Evolutionary conservation across 441 rosid species (phyloP).

Genomic region (Biscutella laevigata): DNA sequence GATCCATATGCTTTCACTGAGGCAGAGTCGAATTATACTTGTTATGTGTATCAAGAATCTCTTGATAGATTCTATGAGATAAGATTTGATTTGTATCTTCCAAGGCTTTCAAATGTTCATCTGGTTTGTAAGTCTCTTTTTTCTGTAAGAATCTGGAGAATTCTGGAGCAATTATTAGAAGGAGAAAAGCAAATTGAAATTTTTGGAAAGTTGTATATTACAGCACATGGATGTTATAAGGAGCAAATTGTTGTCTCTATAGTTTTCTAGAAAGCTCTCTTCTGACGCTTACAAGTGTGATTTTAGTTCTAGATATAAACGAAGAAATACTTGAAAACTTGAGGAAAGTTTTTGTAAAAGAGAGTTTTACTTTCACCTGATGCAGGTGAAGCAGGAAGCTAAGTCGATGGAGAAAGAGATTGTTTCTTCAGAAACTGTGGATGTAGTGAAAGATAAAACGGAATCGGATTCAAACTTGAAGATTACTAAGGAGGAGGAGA

Average conservation of each 20-base stretch:
- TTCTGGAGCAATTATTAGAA: conserved; percentile 6
- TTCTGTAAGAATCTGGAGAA: conserved; percentile 2
- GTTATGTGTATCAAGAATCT: neutral
- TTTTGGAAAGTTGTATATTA: conserved; percentile 10
- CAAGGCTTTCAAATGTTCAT: neutral
- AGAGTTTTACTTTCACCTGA: conserved; percentile 13
- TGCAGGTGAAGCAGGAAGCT: conserved; percentile 22
- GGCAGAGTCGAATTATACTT: neutral
- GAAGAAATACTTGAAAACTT: neutral
- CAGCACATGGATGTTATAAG: conserved; percentile 14
- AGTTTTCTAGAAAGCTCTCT: conserved; percentile 3
- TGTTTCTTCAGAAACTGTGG: conserved; percentile 1
- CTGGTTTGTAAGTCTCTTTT: neutral
- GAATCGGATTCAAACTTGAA: conserved; percentile 7
- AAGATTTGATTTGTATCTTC: neutral
- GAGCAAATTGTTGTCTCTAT: neutral
- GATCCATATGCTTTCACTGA: conserved; percentile 1
- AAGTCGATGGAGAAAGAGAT: conserved; percentile 27
- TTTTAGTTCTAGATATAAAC: neutral
- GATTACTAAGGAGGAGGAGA: conserved; percentile 8
- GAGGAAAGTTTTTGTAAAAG: neutral
- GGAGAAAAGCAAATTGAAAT: neutral
- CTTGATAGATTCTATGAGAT: neutral
- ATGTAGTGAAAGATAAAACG: conserved; percentile 10
- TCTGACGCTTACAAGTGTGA: neutral